Conservation (phyloP, 257 asterid species). For the Nicotiana tomentosiformis region DNA sequence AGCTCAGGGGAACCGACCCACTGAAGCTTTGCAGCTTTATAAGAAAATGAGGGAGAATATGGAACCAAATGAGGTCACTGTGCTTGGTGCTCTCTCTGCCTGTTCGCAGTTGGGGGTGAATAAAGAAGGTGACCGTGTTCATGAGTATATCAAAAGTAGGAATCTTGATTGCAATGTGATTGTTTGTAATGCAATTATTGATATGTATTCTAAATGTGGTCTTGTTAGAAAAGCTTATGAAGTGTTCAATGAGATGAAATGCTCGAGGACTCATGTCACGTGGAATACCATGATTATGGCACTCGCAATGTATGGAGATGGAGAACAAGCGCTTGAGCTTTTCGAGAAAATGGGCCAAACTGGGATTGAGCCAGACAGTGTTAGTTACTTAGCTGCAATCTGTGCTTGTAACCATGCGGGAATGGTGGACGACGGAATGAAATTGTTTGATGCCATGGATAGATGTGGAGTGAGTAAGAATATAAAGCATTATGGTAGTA, state of each 20-base stretch:
- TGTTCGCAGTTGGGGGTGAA: slow-evolving; percentile 85
- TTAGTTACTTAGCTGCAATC: slow-evolving; percentile 63
- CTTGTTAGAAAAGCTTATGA: slow-evolving; percentile 50
- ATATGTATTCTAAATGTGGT: slow-evolving; percentile 88
- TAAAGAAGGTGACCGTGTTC: slow-evolving; percentile 49
- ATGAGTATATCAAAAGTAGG: slow-evolving; percentile 29
- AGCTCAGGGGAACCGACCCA: slow-evolving; percentile 78
- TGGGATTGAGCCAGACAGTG: slow-evolving; percentile 41
- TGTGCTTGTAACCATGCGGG: slow-evolving; percentile 96
- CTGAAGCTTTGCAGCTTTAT: slow-evolving; percentile 61
- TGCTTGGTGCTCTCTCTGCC: slow-evolving; percentile 78
- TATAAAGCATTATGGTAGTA: slow-evolving; percentile 83
- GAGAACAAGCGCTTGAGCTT: slow-evolving; percentile 56
- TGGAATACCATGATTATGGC: slow-evolving; percentile 98
- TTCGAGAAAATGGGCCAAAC: slow-evolving; percentile 31
- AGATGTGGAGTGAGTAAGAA: slow-evolving; percentile 36
- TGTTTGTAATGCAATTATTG: slow-evolving; percentile 79
- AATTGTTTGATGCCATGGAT: slow-evolving; percentile 58
- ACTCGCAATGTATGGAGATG: slow-evolving; percentile 77
- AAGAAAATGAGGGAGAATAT: slow-evolving; percentile 38
- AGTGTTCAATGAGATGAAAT: slow-evolving; percentile 52
- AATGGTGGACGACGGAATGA: slow-evolving; percentile 82
- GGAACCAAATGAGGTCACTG: slow-evolving; percentile 72
- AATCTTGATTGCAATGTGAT: slow-evolving; percentile 52
- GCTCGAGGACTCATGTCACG: slow-evolving; percentile 45